phyloP scores from a whole-genome alignment of 805 yeast genomes.

The Kuraishia piskuri region DNA sequence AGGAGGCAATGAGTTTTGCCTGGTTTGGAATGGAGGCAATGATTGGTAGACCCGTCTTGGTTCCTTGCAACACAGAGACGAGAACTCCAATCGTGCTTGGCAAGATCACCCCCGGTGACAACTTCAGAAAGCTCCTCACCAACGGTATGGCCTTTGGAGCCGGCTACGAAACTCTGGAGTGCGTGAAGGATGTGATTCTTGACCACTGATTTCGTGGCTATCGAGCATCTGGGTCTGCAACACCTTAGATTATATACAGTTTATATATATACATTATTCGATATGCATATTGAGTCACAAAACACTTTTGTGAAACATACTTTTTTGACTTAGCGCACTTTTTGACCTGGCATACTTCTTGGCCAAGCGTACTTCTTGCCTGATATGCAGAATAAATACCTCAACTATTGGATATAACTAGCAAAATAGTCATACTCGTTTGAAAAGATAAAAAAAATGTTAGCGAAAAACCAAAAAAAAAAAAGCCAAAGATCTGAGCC shows the following conservation, averaged over 20 bases:
- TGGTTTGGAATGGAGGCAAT: constrained; percentile 17
- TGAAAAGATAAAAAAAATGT: too few species aligned
- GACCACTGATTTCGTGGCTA: too few species aligned
- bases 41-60: constrained; percentile 14
- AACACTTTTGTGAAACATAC: too few species aligned
- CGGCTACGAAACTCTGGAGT: background rate
- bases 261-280: too few species aligned
- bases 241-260: background rate
- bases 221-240: too few species aligned
- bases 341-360: too few species aligned
- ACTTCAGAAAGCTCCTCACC: constrained; percentile 12
- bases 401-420: too few species aligned
- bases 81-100: constrained; percentile 14
- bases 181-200: constrained; percentile 3
- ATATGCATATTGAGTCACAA: background rate
- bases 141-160: constrained; percentile 7
- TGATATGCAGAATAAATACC: background rate
- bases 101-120: constrained; percentile 18
- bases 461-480: too few species aligned
- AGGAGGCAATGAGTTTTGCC: constrained; percentile 19
- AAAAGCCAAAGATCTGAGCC: too few species aligned
- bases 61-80: constrained; percentile 16
- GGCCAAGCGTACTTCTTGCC: background rate
- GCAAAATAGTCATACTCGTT: too few species aligned
- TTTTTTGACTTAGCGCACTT: too few species aligned